Percentiles rank a stretch among this genome's conserved stretches.
These are phyloP conservation scores for Kodamaea hsintzibuensis DNA, from an alignment of 805 yeast species.

Conservation along the genomic window DNA sequence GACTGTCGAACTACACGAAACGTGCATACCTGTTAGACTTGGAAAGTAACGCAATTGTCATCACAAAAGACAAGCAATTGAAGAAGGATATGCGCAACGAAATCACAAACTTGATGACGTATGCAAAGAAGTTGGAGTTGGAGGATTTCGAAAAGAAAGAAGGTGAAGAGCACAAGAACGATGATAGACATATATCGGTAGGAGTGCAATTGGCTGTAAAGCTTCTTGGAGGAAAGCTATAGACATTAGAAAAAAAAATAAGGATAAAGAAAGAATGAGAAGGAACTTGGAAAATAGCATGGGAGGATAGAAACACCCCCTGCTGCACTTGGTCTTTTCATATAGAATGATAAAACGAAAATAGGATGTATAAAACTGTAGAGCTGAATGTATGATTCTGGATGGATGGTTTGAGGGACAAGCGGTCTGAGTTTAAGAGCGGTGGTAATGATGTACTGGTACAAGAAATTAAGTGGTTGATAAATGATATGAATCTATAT, in stretches of 20 bases:
- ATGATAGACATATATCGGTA: slow-evolving; percentile 56
- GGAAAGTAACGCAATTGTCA: slow-evolving; percentile 80
- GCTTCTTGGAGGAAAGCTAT: slow-evolving; percentile 57
- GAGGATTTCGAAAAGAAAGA: slow-evolving; percentile 55
- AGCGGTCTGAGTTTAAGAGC: background rate
- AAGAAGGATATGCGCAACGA: slow-evolving; percentile 61
- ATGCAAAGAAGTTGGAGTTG: slow-evolving; percentile 54
- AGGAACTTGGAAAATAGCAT: background rate
- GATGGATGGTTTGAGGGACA: background rate
- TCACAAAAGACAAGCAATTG: slow-evolving; percentile 66
- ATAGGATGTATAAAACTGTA: background rate
- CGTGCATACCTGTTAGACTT: slow-evolving; percentile 86
- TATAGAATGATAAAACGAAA: background rate
- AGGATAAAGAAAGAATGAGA: background rate
- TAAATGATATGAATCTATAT: too few relatives aligned
- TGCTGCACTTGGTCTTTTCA: background rate
- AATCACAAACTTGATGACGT: slow-evolving; percentile 54
- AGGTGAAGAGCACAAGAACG: slow-evolving; percentile 26
- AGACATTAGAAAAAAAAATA: slow-evolving; percentile 3
- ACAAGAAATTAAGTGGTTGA: too few relatives aligned
- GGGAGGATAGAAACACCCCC: too few relatives aligned
- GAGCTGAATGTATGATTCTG: background rate
- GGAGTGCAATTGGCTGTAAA: slow-evolving; percentile 71
- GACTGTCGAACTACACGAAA: slow-evolving; percentile 91
- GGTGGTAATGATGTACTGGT: too few relatives aligned